Conservation (phyloP, 129 eudicot species). For the Tagetes erecta region DNA sequence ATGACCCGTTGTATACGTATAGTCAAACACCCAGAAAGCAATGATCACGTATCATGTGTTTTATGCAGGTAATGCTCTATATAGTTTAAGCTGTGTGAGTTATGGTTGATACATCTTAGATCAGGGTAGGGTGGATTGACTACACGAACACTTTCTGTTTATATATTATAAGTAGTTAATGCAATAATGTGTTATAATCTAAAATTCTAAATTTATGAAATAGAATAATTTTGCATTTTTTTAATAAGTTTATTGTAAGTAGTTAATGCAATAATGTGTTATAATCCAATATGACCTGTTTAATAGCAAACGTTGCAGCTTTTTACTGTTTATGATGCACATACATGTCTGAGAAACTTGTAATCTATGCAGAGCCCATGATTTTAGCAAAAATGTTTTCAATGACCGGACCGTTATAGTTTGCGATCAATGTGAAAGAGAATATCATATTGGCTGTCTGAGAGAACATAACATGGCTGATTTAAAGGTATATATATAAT, state of each 20-base stretch:
- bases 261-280: too few relatives aligned
- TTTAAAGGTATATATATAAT: slow-evolving; percentile 27
- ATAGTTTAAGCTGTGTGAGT: neutral
- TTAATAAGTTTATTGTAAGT: too few relatives aligned
- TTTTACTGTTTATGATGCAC: slow-evolving; percentile 3
- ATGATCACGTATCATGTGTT: slow-evolving; percentile 67
- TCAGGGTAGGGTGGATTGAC: neutral
- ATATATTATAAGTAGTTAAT: neutral
- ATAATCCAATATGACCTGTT: too few relatives aligned
- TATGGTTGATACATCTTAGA: neutral
- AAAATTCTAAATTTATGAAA: neutral
- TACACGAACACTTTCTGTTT: neutral
- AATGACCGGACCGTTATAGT: slow-evolving; percentile 89
- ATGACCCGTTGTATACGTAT: slow-evolving; percentile 81
- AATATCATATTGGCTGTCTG: slow-evolving; percentile 92
- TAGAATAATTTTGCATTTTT: too few relatives aligned
- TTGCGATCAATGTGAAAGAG: slow-evolving; percentile 97
- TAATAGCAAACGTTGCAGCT: neutral
- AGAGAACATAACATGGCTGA: slow-evolving; percentile 81
- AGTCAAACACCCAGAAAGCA: slow-evolving; percentile 61
- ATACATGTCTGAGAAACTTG: slow-evolving; percentile 17
- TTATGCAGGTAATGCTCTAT: slow-evolving; percentile 76
- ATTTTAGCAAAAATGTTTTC: slow-evolving; percentile 75
- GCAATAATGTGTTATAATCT: neutral
- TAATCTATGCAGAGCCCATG: slow-evolving; percentile 57